Conservation (phyloP, 768 basidiomycete genomes). For the Termitomyces sp. region DNA sequence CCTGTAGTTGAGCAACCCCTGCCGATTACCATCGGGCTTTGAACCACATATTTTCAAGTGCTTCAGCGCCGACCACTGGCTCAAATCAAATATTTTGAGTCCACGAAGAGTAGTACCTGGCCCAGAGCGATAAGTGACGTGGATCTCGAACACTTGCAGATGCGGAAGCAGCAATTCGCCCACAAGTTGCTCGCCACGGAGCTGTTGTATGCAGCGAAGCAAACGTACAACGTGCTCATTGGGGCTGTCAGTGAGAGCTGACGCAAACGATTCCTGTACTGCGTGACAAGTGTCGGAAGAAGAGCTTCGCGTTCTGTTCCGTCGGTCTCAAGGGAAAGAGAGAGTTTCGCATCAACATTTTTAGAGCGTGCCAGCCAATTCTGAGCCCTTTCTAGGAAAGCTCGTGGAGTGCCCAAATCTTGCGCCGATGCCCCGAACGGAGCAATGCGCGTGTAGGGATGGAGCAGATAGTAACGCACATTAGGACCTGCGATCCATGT, state of each 20-base stretch:
- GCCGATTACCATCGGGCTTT: too few relatives aligned
- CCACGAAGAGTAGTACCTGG: background rate
- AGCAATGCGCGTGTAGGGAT: background rate
- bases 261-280: background rate
- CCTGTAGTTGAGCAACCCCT: background rate
- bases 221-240: background rate
- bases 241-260: background rate
- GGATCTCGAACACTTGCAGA: background rate
- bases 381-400: background rate
- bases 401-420: background rate
- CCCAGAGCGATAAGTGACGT: background rate
- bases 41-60: background rate
- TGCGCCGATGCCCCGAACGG: background rate
- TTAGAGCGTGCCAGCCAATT: background rate
- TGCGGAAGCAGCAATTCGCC: background rate
- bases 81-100: background rate
- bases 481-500: background rate
- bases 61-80: background rate
- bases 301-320: background rate
- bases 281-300: background rate
- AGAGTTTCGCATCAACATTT: background rate
- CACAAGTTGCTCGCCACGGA: background rate
- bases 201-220: background rate
- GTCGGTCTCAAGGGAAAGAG: slow-evolving; percentile 2
- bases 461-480: background rate